phyloP scores from a whole-genome alignment of 2,329 filamentous ascomycete genomes.

The Aureobasidium zeae region DNA sequence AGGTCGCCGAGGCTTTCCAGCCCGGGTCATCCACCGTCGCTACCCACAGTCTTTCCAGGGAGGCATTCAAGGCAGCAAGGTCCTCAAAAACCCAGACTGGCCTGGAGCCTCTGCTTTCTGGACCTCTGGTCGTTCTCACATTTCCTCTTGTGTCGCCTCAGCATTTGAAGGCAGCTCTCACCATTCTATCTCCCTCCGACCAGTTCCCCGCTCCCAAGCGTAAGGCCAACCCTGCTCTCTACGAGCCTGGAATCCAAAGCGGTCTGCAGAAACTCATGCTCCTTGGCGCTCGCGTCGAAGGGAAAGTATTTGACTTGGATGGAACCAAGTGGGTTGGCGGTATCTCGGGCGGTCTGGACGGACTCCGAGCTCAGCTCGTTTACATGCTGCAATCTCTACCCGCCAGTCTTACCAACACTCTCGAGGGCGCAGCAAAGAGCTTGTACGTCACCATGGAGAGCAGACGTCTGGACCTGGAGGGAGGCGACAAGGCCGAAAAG shows the following conservation, averaged over 20 bases:
- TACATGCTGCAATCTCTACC: slow-evolving; percentile 71
- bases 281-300: slow-evolving; percentile 78
- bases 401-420: slow-evolving; percentile 62
- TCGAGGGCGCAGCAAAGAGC: slow-evolving; percentile 72
- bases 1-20: slow-evolving; percentile 72
- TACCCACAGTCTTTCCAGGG: slow-evolving; percentile 51
- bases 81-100: slow-evolving; percentile 45
- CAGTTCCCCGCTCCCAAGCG: slow-evolving; percentile 71
- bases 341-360: slow-evolving; percentile 72
- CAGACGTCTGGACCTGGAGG: slow-evolving; percentile 66
- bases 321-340: slow-evolving; percentile 62
- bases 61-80: slow-evolving; percentile 44
- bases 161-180: slow-evolving; percentile 72
- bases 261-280: slow-evolving; percentile 81
- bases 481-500: slow-evolving; percentile 18
- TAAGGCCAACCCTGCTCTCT: slow-evolving; percentile 67
- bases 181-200: slow-evolving; percentile 62
- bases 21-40: slow-evolving; percentile 31
- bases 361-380: slow-evolving; percentile 73
- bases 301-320: slow-evolving; percentile 68
- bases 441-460: slow-evolving; percentile 85
- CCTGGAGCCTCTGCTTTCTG: slow-evolving; percentile 67
- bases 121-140: slow-evolving; percentile 69
- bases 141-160: slow-evolving; percentile 76
- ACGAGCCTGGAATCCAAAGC: slow-evolving; percentile 68